Conservation (phyloP, 495 filamentous ascomycete genomes). For the Penicillium lividum region DNA sequence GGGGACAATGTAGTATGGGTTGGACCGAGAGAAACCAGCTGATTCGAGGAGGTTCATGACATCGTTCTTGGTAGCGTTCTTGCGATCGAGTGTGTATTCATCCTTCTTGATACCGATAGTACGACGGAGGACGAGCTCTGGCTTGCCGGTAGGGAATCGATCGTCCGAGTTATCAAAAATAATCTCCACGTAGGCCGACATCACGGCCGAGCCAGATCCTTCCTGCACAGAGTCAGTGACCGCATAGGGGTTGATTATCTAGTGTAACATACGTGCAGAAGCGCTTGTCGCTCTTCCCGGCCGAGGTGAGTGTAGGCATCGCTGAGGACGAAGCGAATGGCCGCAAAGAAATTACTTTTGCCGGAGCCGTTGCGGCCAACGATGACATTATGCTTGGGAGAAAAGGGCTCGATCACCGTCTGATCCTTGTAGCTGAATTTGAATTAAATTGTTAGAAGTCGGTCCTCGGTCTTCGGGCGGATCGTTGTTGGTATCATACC, state of each 20-base stretch:
- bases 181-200: constrained; percentile 98
- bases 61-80: constrained; percentile 92
- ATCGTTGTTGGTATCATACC: constrained; percentile 51
- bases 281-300: constrained; percentile 90
- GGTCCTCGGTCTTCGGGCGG: too few relatives aligned
- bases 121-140: constrained; percentile 84
- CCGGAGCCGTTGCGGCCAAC: constrained; percentile 98
- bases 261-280: constrained; percentile 67
- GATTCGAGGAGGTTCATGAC: constrained; percentile 96
- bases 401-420: constrained; percentile 97
- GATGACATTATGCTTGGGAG: constrained; percentile 96
- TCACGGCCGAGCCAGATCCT: constrained; percentile 94
- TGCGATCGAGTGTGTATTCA: constrained; percentile 94
- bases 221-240: constrained; percentile 55
- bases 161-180: constrained; percentile 98
- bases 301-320: constrained; percentile 97
- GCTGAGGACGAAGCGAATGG: constrained; percentile 96
- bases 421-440: constrained; percentile 96
- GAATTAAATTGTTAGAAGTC: constrained; percentile 1
- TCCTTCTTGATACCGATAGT: constrained; percentile 98
- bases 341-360: constrained; percentile 99
- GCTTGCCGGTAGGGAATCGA: constrained; percentile 90
- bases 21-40: constrained; percentile 93
- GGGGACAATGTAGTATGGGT: constrained; percentile 98
- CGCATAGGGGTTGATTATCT: not conserved